Base-by-base conservation (phyloP, 1,284 basidiomycete species). In the Filobasidium uniguttulatum region DNA sequence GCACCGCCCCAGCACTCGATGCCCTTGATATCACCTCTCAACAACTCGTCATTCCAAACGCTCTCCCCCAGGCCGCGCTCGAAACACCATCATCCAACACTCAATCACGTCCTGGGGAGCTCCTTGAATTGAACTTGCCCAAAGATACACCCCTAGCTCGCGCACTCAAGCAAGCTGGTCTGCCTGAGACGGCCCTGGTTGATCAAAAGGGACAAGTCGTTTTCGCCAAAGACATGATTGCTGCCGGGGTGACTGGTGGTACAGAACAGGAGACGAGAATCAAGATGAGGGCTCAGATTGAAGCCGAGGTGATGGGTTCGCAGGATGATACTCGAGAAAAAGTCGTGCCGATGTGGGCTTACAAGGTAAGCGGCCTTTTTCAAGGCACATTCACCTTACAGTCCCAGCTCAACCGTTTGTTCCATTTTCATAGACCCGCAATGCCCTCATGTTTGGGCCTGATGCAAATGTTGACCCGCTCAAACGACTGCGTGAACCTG, bases 391-490 rank as follows among this genome's bases (percentile, higher is more conserved):
- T 35, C 1, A 17, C 2, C 4, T 36, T 5, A 19, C 8, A 4
- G 12, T 14, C 12, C 3, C 38, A 5, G 20, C 17, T 22, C 38
- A n/a, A 12, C 2, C 23, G 7, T 26, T 23, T 7, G 23, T 22
- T 20, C 46, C 30, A 28, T 22, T 25, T 35, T 34, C 50, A 7
- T 57, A 89, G 86, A 76, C 85, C 26, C 79, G 89, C 50, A 96
- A 96, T 71, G 80, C 83, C 7, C 74, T 96, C 48, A 91, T 93
- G 86, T 96, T 91, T 61, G 65, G 82, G 1, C 89, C 90, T 2
- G 90, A 93, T 62, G 85, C 85, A 25, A 82, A 96, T 62, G 72
- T 77, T 26, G 78, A 82, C n/a, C 85, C 87, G 0, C 85, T 45
- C 12, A 70, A n/a, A 58, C 62, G 3, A 62, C 64, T 34, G 56